phyloP scores from a whole-genome alignment of 371 early-diverging fungal species.

The Aphelidium insulamus region DNA sequence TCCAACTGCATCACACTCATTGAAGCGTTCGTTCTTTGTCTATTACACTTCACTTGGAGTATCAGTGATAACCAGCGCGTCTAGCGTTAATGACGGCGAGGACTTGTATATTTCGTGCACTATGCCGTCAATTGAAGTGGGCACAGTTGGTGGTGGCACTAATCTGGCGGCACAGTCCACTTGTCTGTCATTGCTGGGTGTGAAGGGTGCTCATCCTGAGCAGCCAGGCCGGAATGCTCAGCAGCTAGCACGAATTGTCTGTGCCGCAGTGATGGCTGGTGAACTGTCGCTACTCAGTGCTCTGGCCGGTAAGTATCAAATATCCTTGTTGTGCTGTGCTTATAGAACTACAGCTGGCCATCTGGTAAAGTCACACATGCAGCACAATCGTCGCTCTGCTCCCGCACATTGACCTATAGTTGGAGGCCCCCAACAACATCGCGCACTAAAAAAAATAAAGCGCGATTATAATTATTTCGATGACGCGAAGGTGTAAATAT shows the following conservation, averaged over 20 bases:
- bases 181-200: slow-evolving; percentile 72
- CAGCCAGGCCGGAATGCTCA: slow-evolving; percentile 75
- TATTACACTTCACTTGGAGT: neutral
- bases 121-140: slow-evolving; percentile 92
- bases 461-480: too few species aligned
- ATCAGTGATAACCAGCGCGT: neutral
- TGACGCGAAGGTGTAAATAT: too few species aligned
- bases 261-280: slow-evolving; percentile 89
- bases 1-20: slow-evolving; percentile 87
- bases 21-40: slow-evolving; percentile 29
- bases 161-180: slow-evolving; percentile 67
- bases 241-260: slow-evolving; percentile 65
- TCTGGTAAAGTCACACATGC: slow-evolving; percentile 61
- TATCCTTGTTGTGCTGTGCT: neutral
- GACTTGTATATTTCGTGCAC: slow-evolving; percentile 70
- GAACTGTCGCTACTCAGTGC: slow-evolving; percentile 76
- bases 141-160: slow-evolving; percentile 91
- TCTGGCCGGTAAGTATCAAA: slow-evolving; percentile 21
- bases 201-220: slow-evolving; percentile 54
- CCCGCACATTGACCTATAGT: too few species aligned
- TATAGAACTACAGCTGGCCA: too few species aligned
- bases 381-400: slow-evolving; percentile 60
- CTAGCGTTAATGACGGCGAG: slow-evolving; percentile 31
- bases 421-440: too few species aligned
- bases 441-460: too few species aligned